Base-by-base conservation (phyloP, 208 protist species). In the Sergeia podlipaevii region DNA sequence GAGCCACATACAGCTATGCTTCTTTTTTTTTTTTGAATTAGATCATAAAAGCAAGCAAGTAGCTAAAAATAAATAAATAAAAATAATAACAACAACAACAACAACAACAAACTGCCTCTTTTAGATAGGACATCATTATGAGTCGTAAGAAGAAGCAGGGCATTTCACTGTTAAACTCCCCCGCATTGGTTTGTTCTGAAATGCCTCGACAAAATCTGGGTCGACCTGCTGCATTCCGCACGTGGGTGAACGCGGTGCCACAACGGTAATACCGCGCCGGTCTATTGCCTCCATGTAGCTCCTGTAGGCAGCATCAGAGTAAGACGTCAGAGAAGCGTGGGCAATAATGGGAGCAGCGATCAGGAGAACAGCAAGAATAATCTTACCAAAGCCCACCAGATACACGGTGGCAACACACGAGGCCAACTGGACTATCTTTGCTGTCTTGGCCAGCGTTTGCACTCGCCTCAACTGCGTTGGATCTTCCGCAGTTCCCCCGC, bases 271-370 rank as follows among this genome's bases (percentile, higher is more conserved):
- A 10, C 58, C 44, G 7, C 20, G n/a, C 5, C 37, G 1, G n/a
- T 27, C 42, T 1, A 73, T 29, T 4, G 64, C 38, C 18, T 36
- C 23, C 17, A 34, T 51, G 38, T 77, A 77, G 1, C 53, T 13
- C 15, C 55, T 41, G 48, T 58, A 70, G 15, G 65, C 70, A 15
- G 61, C 64, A 55, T 77, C 70, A 8, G 58, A 69, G 33, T 77
- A 68, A 4, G 64, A 65, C 46, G 70, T 73, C 6, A 77, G 58
- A 26, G 60, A 21, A 13, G 70, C 70, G 60, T 77, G 70, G 33
- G 27, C 13, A 37, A 70, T 38, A 23, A 70, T 29, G 1, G 63
- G 48, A 2, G 26, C n/a, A 11, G 41, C 32, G 5, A 71, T 41
- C 18, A n/a, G 24, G 29, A 48, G 10, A 23, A 68, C 32, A 34